Evolutionary conservation across 2,329 filamentous ascomycete species (phyloP).

Genomic region (Hypoxylon sp.): DNA sequence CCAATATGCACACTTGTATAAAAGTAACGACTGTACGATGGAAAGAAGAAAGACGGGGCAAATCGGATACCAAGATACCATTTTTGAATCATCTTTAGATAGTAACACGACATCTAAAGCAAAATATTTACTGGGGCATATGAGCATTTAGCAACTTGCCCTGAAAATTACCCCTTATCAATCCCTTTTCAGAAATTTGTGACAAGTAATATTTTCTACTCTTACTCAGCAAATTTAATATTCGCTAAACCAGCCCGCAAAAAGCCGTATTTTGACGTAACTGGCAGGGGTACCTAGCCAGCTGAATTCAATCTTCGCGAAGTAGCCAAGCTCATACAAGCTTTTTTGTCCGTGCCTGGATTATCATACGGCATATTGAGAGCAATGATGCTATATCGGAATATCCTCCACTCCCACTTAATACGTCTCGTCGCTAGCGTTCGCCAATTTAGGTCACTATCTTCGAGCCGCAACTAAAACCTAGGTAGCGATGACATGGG

Average conservation of each 20-base stretch:
- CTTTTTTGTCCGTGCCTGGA: neutral
- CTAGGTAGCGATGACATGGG: neutral
- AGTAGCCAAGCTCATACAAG: neutral
- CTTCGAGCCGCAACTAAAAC: neutral
- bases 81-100: neutral
- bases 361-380: neutral
- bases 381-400: neutral
- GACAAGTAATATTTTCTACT: neutral
- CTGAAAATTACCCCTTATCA: slow-evolving; percentile 3
- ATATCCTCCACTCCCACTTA: neutral
- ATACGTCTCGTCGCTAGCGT: neutral
- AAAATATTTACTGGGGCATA: neutral
- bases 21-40: slow-evolving; percentile 9
- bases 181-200: neutral
- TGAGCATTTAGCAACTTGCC: neutral
- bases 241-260: neutral
- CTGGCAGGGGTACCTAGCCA: neutral
- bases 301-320: slow-evolving; percentile 11
- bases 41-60: neutral
- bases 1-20: slow-evolving; percentile 2
- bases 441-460: neutral
- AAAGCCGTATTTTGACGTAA: neutral
- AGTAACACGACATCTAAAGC: neutral
- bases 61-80: slow-evolving; percentile 1
- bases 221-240: neutral